These are phyloP conservation scores for Leccinum rimulosum DNA, from an alignment of 768 basidiomycete species.

Conservation along the genomic window DNA sequence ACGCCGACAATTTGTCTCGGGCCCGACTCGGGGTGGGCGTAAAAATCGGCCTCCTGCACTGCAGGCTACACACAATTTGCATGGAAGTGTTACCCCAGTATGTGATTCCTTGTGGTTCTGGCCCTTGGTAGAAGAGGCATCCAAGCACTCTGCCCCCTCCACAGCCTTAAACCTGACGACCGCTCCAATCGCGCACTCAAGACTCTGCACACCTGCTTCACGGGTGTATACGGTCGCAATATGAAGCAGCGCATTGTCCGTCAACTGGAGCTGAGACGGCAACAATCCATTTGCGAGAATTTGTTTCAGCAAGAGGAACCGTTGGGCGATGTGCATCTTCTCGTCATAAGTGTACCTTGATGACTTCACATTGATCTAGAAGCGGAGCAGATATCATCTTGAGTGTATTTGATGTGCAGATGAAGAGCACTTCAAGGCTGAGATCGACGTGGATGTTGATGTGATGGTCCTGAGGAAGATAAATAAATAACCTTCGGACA, in stretches of 20 bases:
- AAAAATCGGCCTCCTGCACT: no score
- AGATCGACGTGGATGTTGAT: slow-evolving; percentile 87
- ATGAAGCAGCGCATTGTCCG: slow-evolving; percentile 65
- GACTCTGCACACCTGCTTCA: slow-evolving; percentile 89
- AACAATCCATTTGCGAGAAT: slow-evolving; percentile 73
- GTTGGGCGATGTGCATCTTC: slow-evolving; percentile 85
- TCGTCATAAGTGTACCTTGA: slow-evolving; percentile 87
- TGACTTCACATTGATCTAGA: slow-evolving; percentile 85
- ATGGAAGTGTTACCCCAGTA: no score
- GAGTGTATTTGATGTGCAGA: slow-evolving; percentile 88
- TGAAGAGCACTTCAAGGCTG: slow-evolving; percentile 85
- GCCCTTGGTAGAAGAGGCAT: slow-evolving; percentile 18
- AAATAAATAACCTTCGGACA: neutral
- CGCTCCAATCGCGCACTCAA: slow-evolving; percentile 83
- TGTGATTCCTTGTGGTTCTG: slow-evolving; percentile 36
- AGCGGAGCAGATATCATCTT: slow-evolving; percentile 88
- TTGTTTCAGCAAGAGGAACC: slow-evolving; percentile 89
- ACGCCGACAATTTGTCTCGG: no score
- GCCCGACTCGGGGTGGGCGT: no score
- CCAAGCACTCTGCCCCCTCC: slow-evolving; percentile 73
- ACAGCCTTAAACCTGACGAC: slow-evolving; percentile 94
- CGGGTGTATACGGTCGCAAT: slow-evolving; percentile 81
- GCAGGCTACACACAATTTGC: no score
- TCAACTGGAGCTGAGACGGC: slow-evolving; percentile 57
- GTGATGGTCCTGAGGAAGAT: slow-evolving; percentile 74